phyloP scores from a whole-genome alignment of 257 asterid genomes.

The Haberlea rhodopensis region DNA sequence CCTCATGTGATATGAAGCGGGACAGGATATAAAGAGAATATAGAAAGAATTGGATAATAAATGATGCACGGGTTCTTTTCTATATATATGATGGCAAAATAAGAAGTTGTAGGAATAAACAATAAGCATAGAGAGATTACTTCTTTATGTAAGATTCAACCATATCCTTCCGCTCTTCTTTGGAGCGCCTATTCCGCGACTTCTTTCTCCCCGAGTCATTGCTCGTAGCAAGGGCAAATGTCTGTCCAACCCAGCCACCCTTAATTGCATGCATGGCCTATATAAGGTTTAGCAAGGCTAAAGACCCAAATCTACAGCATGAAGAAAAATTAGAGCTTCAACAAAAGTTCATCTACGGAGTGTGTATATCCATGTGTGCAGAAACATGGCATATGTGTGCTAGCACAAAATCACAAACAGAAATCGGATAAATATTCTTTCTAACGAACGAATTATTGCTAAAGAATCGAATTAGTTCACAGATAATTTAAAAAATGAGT shows the following conservation, averaged over 20 bases:
- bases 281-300: constrained; percentile 16
- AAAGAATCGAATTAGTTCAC: too few relatives aligned
- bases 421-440: neutral
- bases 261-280: constrained; percentile 60
- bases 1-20: neutral
- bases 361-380: neutral
- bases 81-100: neutral
- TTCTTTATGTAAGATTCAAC: constrained; percentile 75
- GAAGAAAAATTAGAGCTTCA: constrained; percentile 4
- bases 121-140: constrained; percentile 35
- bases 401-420: neutral
- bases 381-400: neutral
- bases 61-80: neutral
- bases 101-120: neutral
- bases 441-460: neutral
- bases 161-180: constrained; percentile 86
- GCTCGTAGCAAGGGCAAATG: constrained; percentile 63
- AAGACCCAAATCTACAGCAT: constrained; percentile 26
- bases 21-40: neutral
- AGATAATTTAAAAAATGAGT: neutral
- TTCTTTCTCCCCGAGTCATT: constrained; percentile 67
- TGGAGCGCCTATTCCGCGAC: constrained; percentile 81
- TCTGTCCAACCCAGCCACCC: constrained; percentile 69
- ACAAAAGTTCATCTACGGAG: neutral
- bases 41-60: neutral